Conservation (phyloP, 1,284 basidiomycete species). For the Porogramme epimiltina region DNA sequence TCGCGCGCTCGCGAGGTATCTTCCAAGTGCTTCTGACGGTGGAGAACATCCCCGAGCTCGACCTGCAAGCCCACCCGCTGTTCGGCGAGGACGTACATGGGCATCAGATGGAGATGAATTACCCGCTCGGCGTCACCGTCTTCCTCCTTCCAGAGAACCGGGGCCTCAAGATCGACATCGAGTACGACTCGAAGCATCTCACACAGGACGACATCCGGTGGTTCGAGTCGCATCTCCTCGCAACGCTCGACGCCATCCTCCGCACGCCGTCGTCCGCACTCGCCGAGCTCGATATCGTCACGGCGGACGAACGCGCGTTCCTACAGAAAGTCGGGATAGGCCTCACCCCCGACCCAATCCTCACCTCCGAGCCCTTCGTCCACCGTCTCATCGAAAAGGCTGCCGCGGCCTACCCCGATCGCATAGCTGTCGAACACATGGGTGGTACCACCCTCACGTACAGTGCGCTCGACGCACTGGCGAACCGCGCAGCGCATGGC, state of each 20-base stretch:
- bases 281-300: not conserved
- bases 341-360: not conserved
- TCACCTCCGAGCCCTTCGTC: not conserved
- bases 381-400: not conserved
- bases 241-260: not conserved
- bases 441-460: conserved; percentile 19
- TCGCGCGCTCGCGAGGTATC: not conserved
- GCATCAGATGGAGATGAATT: conserved; percentile 1
- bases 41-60: conserved; percentile 2
- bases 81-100: not conserved
- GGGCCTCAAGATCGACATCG: conserved; percentile 1
- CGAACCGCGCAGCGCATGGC: conserved; percentile 30
- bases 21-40: not conserved
- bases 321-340: not conserved
- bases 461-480: conserved; percentile 25
- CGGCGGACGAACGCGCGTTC: not conserved
- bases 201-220: not conserved
- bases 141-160: not conserved
- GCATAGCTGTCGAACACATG: not conserved
- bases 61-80: not conserved
- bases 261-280: not conserved
- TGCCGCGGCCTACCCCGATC: not conserved
- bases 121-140: not conserved
- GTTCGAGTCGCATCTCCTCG: not conserved
- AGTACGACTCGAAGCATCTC: not conserved